Percentiles rank a stretch among this genome's conserved stretches.
phyloP scores from a whole-genome alignment of 257 asterid species.

The Solanum pinnatisectum region DNA sequence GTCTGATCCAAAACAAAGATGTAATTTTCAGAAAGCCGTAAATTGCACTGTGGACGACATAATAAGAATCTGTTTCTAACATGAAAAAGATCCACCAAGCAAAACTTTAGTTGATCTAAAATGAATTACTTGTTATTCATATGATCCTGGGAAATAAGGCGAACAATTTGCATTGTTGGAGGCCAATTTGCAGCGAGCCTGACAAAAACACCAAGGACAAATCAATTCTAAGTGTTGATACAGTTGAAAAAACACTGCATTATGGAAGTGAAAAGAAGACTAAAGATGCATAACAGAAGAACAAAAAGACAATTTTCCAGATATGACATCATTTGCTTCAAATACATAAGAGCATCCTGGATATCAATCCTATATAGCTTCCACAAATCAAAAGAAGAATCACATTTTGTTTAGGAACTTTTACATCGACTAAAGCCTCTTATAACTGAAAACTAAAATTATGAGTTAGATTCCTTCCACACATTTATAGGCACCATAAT shows the following conservation, averaged over 20 bases:
- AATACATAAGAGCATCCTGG: not conserved
- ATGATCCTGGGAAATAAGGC: conserved; percentile 97
- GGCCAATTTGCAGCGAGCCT: conserved; percentile 99
- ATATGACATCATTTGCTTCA: not conserved
- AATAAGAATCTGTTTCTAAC: not conserved
- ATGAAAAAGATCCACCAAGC: not conserved
- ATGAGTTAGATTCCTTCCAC: not conserved
- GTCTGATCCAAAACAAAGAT: conserved; percentile 38
- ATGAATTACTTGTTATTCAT: conserved; percentile 92
- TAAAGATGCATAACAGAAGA: not conserved
- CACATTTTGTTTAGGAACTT: not conserved
- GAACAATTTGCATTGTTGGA: conserved; percentile 87
- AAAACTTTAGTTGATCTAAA: not conserved
- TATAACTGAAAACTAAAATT: not conserved
- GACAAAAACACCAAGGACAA: conserved; percentile 5
- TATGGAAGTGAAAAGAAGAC: not conserved
- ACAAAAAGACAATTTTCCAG: not conserved
- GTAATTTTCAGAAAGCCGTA: not conserved
- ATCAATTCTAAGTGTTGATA: not conserved
- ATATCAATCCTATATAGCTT: not conserved
- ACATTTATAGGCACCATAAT: not conserved
- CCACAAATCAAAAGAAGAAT: not conserved
- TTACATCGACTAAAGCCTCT: not conserved
- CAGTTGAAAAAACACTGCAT: not conserved
- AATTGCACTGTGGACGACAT: not conserved